These are phyloP conservation scores for Coemansia sp. DNA, from an alignment of 192 early-diverging fungal genomes.

Conservation along the genomic window DNA sequence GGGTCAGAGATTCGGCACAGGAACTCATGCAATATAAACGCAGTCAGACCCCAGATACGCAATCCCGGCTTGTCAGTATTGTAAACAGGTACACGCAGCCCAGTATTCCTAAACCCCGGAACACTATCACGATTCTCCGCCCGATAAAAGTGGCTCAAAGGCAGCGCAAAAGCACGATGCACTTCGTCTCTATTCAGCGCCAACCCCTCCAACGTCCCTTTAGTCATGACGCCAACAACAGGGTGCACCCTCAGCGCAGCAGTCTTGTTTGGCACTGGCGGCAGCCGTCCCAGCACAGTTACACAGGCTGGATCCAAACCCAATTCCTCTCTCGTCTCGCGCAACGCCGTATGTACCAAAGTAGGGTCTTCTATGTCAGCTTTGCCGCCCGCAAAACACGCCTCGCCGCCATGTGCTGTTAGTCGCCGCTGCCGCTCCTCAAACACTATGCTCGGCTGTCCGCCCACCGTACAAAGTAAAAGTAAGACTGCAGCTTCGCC, in stretches of 20 bases:
- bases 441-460: constrained; percentile 72
- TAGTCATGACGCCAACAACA: constrained; percentile 61
- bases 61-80: constrained; percentile 54
- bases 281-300: constrained; percentile 64
- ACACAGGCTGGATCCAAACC: constrained; percentile 55
- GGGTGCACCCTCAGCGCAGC: constrained; percentile 63
- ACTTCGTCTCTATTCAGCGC: constrained; percentile 71
- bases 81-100: constrained; percentile 64
- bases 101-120: constrained; percentile 56
- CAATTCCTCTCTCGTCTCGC: constrained; percentile 84
- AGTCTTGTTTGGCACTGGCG: constrained; percentile 63
- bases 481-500: constrained; percentile 44
- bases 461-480: constrained; percentile 68
- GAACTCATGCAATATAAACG: constrained; percentile 70
- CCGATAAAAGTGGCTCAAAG: constrained; percentile 63
- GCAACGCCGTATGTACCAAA: constrained; percentile 66
- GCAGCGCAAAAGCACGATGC: constrained; percentile 65
- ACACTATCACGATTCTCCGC: constrained; percentile 39
- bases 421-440: constrained; percentile 71
- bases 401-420: constrained; percentile 76
- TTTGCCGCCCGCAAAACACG: constrained; percentile 81
- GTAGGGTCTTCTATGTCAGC: constrained; percentile 63
- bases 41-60: constrained; percentile 81
- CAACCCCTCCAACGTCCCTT: constrained; percentile 42
- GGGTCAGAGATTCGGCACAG: constrained; percentile 24